Conservation (phyloP, 1,284 basidiomycete species). For the Hortiboletus rubellus region DNA sequence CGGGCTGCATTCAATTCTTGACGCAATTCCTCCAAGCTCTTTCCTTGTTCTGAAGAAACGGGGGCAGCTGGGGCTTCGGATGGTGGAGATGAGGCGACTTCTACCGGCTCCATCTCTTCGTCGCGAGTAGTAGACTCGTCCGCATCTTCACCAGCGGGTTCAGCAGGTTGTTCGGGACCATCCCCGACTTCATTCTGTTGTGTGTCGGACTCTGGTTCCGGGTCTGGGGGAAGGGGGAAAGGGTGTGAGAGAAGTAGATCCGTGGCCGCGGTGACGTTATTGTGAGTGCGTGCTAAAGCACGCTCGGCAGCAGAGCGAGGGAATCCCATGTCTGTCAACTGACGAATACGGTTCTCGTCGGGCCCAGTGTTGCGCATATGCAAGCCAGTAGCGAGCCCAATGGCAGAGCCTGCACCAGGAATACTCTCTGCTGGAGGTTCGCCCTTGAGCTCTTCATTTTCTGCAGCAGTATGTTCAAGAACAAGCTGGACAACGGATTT, state of each 20-base stretch:
- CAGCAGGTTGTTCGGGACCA: slow-evolving; percentile 30
- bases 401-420: slow-evolving; percentile 29
- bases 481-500: slow-evolving; percentile 76
- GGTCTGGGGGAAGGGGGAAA: slow-evolving; percentile 72
- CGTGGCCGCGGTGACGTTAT: slow-evolving; percentile 89
- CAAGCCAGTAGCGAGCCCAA: slow-evolving; percentile 40
- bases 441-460: slow-evolving; percentile 71
- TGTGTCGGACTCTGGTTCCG: slow-evolving; percentile 38
- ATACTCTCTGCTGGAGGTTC: slow-evolving; percentile 30
- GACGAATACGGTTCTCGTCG: slow-evolving; percentile 76
- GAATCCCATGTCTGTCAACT: slow-evolving; percentile 97
- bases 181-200: slow-evolving; percentile 38
- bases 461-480: slow-evolving; percentile 79
- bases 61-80: slow-evolving; percentile 9
- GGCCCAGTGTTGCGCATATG: slow-evolving; percentile 50
- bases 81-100: slow-evolving; percentile 19
- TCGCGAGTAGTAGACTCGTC: slow-evolving; percentile 28
- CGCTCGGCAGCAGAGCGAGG: slow-evolving; percentile 80
- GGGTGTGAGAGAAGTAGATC: slow-evolving; percentile 87
- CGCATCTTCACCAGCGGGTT: slow-evolving; percentile 28
- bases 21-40: slow-evolving; percentile 59
- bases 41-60: slow-evolving; percentile 38
- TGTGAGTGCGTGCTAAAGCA: slow-evolving; percentile 81
- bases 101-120: slow-evolving; percentile 33
- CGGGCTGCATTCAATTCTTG: slow-evolving; percentile 67